Evolutionary conservation across 176 grass and related monocot species (phyloP).

Genomic region (Carex myosuroides): DNA sequence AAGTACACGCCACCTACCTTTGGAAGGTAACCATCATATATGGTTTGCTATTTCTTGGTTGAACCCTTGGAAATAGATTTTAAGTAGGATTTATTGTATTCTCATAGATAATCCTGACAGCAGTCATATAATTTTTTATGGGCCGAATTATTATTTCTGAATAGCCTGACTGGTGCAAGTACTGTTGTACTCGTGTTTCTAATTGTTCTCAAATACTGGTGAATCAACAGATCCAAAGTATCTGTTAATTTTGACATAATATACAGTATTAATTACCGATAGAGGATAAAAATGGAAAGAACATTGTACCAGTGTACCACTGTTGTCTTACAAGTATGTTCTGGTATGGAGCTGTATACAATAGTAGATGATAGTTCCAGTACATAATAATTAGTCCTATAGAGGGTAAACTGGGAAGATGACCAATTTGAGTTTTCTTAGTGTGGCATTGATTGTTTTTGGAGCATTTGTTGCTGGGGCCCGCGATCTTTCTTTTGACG

Average conservation of each 20-base stretch:
- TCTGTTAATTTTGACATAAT: slow-evolving; percentile 2
- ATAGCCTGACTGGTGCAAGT: not conserved
- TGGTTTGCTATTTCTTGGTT: not conserved
- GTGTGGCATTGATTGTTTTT: slow-evolving; percentile 92
- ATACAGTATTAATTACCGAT: not conserved
- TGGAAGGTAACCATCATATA: slow-evolving; percentile 55
- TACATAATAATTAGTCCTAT: not conserved
- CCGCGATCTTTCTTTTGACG: slow-evolving; percentile 88
- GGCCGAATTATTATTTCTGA: not conserved
- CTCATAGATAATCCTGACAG: not conserved
- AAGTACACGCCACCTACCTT: slow-evolving; percentile 81
- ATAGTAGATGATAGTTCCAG: not conserved
- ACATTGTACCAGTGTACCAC: not conserved
- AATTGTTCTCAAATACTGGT: not conserved
- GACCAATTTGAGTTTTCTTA: slow-evolving; percentile 40
- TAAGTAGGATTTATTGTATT: not conserved
- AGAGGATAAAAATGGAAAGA: not conserved
- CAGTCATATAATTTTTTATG: not conserved
- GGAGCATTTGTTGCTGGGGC: slow-evolving; percentile 94
- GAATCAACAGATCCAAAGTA: not conserved
- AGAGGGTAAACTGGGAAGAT: not conserved
- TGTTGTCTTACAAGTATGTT: not conserved
- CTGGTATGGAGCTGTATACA: not conserved
- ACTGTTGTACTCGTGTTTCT: not conserved
- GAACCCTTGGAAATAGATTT: not conserved